Evolutionary conservation across 2,329 filamentous ascomycete genomes (phyloP).

Genomic region (Diaporthe eres): DNA sequence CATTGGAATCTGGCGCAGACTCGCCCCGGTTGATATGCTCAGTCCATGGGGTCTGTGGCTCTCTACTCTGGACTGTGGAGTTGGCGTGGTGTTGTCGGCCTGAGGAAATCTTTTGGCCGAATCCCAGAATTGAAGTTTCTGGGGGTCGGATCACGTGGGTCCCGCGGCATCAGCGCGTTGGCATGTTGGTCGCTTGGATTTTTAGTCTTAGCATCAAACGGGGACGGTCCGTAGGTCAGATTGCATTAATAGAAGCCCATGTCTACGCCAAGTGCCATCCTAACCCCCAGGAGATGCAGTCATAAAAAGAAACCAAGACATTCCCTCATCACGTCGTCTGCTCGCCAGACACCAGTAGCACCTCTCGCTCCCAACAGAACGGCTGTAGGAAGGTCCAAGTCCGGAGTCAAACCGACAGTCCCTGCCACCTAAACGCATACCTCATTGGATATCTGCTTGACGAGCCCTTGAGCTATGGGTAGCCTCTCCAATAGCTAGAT

Average conservation of each 20-base stretch:
- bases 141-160: conserved; percentile 19
- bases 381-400: neutral
- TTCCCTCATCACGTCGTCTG: conserved; percentile 24
- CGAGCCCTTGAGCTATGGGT: too few relatives aligned
- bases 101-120: conserved; percentile 21
- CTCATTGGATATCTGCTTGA: neutral
- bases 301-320: conserved; percentile 33
- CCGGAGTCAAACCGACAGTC: neutral
- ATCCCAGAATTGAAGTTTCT: neutral
- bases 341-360: conserved; percentile 2
- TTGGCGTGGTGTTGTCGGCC: conserved; percentile 20
- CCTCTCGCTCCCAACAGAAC: neutral
- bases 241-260: conserved; percentile 35
- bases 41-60: conserved; percentile 22
- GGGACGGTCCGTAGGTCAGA: neutral
- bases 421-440: neutral
- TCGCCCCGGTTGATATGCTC: conserved; percentile 32
- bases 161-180: conserved; percentile 14
- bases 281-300: conserved; percentile 40
- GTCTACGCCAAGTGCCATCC: conserved; percentile 39
- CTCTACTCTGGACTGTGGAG: neutral
- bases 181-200: neutral
- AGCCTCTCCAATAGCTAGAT: neutral
- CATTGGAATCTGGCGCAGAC: conserved; percentile 44
- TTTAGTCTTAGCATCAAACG: neutral